phyloP scores from a whole-genome alignment of 257 asterid genomes.

The Nicotiana undulata region DNA sequence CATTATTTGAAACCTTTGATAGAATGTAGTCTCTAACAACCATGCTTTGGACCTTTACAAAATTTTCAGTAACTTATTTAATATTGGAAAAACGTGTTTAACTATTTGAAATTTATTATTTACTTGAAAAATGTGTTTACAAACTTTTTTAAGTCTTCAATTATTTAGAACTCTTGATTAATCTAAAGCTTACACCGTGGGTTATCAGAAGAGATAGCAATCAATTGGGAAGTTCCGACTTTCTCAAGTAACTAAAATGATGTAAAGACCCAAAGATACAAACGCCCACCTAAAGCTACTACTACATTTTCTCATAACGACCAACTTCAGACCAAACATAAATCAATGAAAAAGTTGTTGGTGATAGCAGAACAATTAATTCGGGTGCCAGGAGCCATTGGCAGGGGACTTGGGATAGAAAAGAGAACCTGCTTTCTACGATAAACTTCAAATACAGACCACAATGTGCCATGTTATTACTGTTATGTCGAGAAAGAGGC shows the following conservation, averaged over 20 bases:
- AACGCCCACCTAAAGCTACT: too few species aligned
- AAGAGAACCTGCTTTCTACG: constrained; percentile 2
- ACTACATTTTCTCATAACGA: too few species aligned
- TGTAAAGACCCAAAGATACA: too few species aligned
- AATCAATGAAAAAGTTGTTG: not conserved
- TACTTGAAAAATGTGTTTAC: not conserved
- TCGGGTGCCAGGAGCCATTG: not conserved
- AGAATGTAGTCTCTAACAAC: too few species aligned
- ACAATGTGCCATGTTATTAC: constrained; percentile 36
- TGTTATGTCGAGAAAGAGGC: too few species aligned
- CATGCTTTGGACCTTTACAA: not conserved
- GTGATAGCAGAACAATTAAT: not conserved
- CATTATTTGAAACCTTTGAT: too few species aligned
- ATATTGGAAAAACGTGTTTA: not conserved
- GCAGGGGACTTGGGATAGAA: not conserved
- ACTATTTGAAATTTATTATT: not conserved
- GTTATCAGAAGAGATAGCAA: not conserved
- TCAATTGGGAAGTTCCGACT: not conserved
- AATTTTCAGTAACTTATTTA: not conserved
- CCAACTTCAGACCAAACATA: too few species aligned
- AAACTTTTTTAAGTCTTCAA: not conserved
- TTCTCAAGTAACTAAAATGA: not conserved
- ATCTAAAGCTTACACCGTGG: not conserved
- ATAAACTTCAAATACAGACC: constrained; percentile 31
- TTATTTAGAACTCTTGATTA: not conserved